These are phyloP conservation scores for Waltiozyma solani DNA, from an alignment of 1,139 yeast genomes.

Conservation along the genomic window DNA sequence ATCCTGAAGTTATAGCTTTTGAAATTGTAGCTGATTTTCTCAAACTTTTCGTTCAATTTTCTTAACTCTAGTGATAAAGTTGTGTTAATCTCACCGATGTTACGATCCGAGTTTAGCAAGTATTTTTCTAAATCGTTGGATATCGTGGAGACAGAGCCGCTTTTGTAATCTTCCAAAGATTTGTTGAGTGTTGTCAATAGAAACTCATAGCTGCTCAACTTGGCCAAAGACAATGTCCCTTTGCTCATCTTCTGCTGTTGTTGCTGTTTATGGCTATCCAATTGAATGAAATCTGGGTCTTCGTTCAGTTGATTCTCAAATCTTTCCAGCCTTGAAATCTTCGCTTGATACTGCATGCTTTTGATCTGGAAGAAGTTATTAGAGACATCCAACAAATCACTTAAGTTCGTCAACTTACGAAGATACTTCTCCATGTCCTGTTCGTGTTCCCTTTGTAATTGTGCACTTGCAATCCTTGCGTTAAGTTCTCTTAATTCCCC, in stretches of 20 bases:
- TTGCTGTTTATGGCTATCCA: background rate
- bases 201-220: background rate
- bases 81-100: slow-evolving; percentile 76
- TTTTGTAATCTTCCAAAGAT: background rate
- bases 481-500: too few species aligned
- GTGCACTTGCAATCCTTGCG: too few species aligned
- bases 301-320: background rate
- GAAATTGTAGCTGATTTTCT: slow-evolving; percentile 32
- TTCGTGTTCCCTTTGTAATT: background rate
- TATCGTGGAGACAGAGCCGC: background rate
- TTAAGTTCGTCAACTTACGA: background rate
- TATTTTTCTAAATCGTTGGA: slow-evolving; percentile 37
- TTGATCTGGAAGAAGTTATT: background rate
- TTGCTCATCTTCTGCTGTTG: background rate
- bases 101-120: slow-evolving; percentile 62
- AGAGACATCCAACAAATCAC: background rate
- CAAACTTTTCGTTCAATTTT: slow-evolving; percentile 59
- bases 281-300: background rate
- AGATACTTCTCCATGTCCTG: background rate
- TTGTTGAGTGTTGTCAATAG: background rate
- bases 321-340: background rate
- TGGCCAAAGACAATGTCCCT: background rate
- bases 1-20: slow-evolving; percentile 4
- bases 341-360: background rate
- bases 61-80: slow-evolving; percentile 65